A percentile compares a stretch with the other conserved stretches of the same genome.
These are phyloP conservation scores for Phytophthora kernoviae DNA, from an alignment of 352 stramenopile species.

Conservation along the genomic window DNA sequence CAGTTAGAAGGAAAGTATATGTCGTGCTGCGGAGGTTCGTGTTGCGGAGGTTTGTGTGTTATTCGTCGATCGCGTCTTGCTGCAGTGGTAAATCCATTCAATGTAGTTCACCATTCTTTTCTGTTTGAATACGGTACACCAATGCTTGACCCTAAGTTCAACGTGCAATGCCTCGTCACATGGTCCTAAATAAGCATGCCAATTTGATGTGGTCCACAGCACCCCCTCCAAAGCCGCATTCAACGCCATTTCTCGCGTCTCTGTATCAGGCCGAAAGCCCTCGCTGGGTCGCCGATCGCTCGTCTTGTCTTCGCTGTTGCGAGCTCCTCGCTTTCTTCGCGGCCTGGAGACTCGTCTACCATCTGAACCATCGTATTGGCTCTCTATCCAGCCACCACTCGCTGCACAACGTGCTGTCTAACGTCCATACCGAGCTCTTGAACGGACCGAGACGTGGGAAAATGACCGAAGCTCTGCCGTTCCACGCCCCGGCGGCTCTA, in stretches of 20 bases:
- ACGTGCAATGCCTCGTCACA: not conserved
- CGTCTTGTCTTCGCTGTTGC: not conserved
- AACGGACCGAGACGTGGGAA: not conserved
- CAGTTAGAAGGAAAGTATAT: slow-evolving; percentile 26
- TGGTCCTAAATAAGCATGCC: not conserved
- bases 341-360: not conserved
- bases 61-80: slow-evolving; percentile 1
- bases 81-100: not conserved
- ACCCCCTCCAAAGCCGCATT: not conserved
- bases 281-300: not conserved
- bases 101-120: not conserved
- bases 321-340: not conserved
- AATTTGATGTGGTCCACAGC: not conserved
- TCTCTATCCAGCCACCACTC: slow-evolving; percentile 1
- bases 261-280: not conserved
- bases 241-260: no score
- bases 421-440: not conserved
- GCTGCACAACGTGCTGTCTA: not conserved
- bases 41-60: not conserved
- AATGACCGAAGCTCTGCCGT: not conserved
- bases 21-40: slow-evolving; percentile 1
- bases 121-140: not conserved
- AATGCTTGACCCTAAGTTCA: not conserved
- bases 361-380: not conserved
- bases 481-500: slow-evolving; percentile 14